phyloP scores from a whole-genome alignment of 805 yeast genomes.

The Cyberlindnera xylosilytica region DNA sequence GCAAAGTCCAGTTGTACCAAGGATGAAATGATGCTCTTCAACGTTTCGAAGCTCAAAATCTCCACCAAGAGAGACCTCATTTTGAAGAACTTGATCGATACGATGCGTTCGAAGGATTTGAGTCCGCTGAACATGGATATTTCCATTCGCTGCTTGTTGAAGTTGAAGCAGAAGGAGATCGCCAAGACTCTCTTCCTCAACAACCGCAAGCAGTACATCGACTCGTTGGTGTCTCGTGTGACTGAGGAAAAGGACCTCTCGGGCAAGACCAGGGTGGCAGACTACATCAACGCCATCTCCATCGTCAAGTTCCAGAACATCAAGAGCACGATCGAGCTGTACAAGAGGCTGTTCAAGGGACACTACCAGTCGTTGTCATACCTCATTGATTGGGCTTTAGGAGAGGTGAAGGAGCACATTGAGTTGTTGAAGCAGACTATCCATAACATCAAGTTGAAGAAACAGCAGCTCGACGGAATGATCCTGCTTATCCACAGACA shows the following conservation, averaged over 20 bases:
- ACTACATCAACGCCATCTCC: slow-evolving; percentile 58
- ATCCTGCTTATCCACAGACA: slow-evolving; percentile 54
- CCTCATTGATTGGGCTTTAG: slow-evolving; percentile 42
- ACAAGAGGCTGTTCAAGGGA: slow-evolving; percentile 47
- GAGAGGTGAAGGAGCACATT: slow-evolving; percentile 32
- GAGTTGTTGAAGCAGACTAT: slow-evolving; percentile 74
- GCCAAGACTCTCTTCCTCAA: slow-evolving; percentile 49
- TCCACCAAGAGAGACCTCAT: slow-evolving; percentile 31
- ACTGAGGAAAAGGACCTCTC: slow-evolving; percentile 41
- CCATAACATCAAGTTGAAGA: slow-evolving; percentile 53
- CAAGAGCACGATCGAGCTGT: slow-evolving; percentile 53
- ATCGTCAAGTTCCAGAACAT: slow-evolving; percentile 60
- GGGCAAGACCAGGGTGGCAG: slow-evolving; percentile 43
- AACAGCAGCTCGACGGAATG: slow-evolving; percentile 53
- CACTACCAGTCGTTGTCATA: slow-evolving; percentile 45
- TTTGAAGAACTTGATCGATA: slow-evolving; percentile 33
- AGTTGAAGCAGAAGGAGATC: slow-evolving; percentile 42
- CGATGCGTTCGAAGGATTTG: slow-evolving; percentile 27
- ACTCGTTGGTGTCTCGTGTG: slow-evolving; percentile 46
- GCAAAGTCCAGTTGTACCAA: slow-evolving; percentile 16
- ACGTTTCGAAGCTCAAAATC: slow-evolving; percentile 32
- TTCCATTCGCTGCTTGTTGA: slow-evolving; percentile 31
- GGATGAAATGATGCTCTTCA: slow-evolving; percentile 31
- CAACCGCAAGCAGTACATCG: slow-evolving; percentile 45
- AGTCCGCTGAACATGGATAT: slow-evolving; percentile 28